Evolutionary conservation across 2,329 filamentous ascomycete species (phyloP), one percentile per base, ranked within the genome.

Genomic region (Colletotrichum neosansevieriae): DNA sequence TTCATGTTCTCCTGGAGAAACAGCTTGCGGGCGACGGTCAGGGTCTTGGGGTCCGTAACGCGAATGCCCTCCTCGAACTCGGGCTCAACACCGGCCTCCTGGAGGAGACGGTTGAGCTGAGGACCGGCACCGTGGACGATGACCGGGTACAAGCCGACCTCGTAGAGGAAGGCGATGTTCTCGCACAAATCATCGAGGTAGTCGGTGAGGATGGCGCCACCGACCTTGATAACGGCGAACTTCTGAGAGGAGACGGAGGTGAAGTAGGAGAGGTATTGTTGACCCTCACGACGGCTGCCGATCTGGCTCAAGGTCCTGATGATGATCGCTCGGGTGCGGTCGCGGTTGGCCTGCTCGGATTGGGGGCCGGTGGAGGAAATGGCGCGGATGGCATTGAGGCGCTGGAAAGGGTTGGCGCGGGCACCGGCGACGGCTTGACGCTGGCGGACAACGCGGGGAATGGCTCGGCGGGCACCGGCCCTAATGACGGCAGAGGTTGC

Each of bases 181-280:
- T 92, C 91, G 77, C 94, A 97, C 63, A 99, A 89, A 75, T 94
- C 94, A 79, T 97, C 92, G 63, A 98, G 87, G 80, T 98, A 92
- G 78, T 98, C 94, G 69, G 94, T 97, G 75, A 99, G 88, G 76
- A 98, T 98, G 71, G 95, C 96, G 71, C 95, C 96, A 70, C 95
- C 96, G 63, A 98, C 95, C 85, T 99, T 99, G 82, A 99, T 97
- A 56, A 99, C 95, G 73, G 94, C 95, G 80, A 98, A 99, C 78
- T 97, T 94, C 83, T 98, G 94, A 40, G 94, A 97, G 50, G 94
- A 96, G 70, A 98, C 94, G 38, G 94, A 97, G 74, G 92, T 96
- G 86, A 99, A 99, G 79, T 98, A 94, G 73, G 94, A 96, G 68
- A 98, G 90, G 81, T 98, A 98, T 81, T 98, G 95, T 84, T 98